phyloP scores from a whole-genome alignment of 768 basidiomycete species.

The Phallus indusiatus region DNA sequence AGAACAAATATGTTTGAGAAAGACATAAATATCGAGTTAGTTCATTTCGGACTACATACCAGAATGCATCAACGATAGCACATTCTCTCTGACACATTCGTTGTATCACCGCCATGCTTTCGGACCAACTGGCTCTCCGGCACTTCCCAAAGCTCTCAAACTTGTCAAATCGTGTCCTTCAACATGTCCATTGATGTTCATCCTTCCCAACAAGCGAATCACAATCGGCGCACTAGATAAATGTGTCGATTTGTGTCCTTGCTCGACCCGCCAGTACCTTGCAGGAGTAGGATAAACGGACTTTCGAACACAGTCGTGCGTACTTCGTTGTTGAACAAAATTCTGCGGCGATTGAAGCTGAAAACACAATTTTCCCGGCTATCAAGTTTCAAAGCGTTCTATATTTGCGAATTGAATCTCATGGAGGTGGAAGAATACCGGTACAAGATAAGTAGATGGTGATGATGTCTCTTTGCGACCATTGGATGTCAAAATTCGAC shows the following conservation, averaged over 20 bases:
- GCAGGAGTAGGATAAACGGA: slow-evolving; percentile 94
- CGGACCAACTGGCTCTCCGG: slow-evolving; percentile 98
- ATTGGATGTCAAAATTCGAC: no score
- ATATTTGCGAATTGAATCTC: no score
- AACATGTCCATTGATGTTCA: slow-evolving; percentile 81
- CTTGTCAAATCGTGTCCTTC: slow-evolving; percentile 71
- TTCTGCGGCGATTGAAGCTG: no score
- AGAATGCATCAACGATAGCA: slow-evolving; percentile 91
- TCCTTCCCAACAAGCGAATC: slow-evolving; percentile 81
- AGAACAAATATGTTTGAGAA: slow-evolving; percentile 22
- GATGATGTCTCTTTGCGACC: no score
- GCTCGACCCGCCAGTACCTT: slow-evolving; percentile 94
- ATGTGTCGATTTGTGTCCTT: slow-evolving; percentile 88
- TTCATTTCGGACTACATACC: slow-evolving; percentile 41
- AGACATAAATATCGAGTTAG: not conserved
- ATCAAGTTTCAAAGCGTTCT: no score
- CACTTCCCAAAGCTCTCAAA: slow-evolving; percentile 81
- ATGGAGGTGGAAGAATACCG: no score
- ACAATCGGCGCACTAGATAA: slow-evolving; percentile 93
- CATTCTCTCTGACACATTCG: slow-evolving; percentile 88
- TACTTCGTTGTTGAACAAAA: no score
- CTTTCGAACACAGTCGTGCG: slow-evolving; percentile 91
- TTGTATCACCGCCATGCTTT: slow-evolving; percentile 99
- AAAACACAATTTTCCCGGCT: no score
- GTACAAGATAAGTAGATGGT: no score